Evolutionary conservation across 176 grass and related monocot genomes (phyloP).

Genomic region (Calamus simplicifolius): DNA sequence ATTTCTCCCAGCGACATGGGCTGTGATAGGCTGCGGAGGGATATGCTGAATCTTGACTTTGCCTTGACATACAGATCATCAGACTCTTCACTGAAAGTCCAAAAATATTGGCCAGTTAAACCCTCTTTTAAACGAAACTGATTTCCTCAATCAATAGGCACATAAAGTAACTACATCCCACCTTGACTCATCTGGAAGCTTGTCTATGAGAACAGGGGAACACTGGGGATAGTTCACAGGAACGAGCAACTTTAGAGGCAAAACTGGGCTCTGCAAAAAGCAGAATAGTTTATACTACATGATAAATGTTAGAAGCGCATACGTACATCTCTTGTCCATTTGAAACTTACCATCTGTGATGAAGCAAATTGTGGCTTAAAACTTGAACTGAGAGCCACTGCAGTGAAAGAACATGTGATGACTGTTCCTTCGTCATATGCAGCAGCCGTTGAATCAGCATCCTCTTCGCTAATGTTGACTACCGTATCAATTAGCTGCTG

Average conservation of each 20-base stretch:
- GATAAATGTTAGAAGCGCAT: no score
- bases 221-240: constrained; percentile 80
- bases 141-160: no score
- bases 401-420: constrained; percentile 83
- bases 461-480: constrained; percentile 60
- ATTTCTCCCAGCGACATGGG: constrained; percentile 81
- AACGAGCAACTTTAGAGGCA: constrained; percentile 83
- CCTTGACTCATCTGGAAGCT: constrained; percentile 82
- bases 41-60: constrained; percentile 52
- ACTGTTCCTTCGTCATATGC: constrained; percentile 69
- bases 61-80: constrained; percentile 78
- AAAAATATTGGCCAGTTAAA: background rate
- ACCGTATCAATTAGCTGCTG: constrained; percentile 77
- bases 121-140: no score
- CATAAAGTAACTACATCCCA: constrained; percentile 3
- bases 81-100: constrained; percentile 35
- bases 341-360: constrained; percentile 58
- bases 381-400: constrained; percentile 74
- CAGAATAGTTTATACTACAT: no score
- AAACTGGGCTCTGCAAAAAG: constrained; percentile 64
- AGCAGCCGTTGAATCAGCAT: constrained; percentile 43
- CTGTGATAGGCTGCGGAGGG: constrained; percentile 54
- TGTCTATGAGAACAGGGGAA: constrained; percentile 85
- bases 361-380: constrained; percentile 81
- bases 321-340: no score